phyloP scores from a whole-genome alignment of 129 eudicot species.

The Saposhnikovia divaricata region DNA sequence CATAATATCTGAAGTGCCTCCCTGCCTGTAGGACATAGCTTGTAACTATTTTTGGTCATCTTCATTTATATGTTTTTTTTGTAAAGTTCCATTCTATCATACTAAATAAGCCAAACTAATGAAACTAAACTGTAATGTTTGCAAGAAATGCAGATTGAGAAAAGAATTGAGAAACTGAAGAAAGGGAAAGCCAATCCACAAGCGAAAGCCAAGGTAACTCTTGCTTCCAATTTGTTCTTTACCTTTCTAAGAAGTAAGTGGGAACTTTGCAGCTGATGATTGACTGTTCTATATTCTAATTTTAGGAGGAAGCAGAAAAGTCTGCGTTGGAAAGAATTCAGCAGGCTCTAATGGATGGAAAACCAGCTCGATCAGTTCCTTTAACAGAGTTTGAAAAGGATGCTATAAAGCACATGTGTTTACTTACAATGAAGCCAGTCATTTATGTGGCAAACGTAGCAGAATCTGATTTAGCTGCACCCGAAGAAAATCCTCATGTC shows the following conservation, averaged over 20 bases:
- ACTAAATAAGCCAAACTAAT: slow-evolving; percentile 24
- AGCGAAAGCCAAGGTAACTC: slow-evolving; percentile 63
- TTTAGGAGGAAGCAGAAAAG: slow-evolving; percentile 96
- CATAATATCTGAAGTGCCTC: neutral
- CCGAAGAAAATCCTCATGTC: slow-evolving; percentile 73
- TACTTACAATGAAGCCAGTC: slow-evolving; percentile 93
- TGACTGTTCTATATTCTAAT: slow-evolving; percentile 9
- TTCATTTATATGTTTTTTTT: neutral
- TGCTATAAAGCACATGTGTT: slow-evolving; percentile 75
- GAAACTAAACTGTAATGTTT: slow-evolving; percentile 27
- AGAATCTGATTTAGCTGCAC: slow-evolving; percentile 85
- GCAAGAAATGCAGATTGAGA: slow-evolving; percentile 88
- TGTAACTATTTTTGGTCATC: neutral
- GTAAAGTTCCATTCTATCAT: slow-evolving; percentile 5
- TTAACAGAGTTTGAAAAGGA: slow-evolving; percentile 73
- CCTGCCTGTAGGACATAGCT: neutral
- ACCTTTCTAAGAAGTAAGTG: neutral
- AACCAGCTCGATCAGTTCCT: slow-evolving; percentile 90
- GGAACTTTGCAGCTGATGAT: slow-evolving; percentile 1
- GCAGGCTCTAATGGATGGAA: slow-evolving; percentile 71
- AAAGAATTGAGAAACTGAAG: slow-evolving; percentile 85
- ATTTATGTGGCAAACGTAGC: slow-evolving; percentile 92
- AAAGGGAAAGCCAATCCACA: slow-evolving; percentile 79
- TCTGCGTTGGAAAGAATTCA: slow-evolving; percentile 71
- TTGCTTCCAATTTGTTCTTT: slow-evolving; percentile 8